Base-by-base conservation (phyloP, 1,284 basidiomycete genomes). In the Trichosporon ovoides region DNA sequence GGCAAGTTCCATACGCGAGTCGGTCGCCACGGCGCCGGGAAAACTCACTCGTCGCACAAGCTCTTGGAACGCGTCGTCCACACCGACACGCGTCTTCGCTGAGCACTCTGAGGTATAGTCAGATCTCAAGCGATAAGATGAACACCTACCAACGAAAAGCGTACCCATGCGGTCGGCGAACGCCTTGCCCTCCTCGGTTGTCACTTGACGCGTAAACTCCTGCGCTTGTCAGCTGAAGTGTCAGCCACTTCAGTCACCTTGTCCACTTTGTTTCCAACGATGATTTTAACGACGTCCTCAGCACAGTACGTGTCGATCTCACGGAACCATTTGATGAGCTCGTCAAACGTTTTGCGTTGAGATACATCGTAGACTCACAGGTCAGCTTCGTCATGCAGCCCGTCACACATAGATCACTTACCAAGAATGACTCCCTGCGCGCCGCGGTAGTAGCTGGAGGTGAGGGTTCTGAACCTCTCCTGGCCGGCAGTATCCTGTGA, bases 381-480 rank as follows among this genome's bases (percentile, higher is more conserved):
- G 28, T 31, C 28, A 31, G 28, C 28, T 5, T 31, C 9, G 28
- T 31, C 28, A 31, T 9, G 58, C 7, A 7, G 31, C 49, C 19
- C 55, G 38, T 16, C 7, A 12, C 43, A 28, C 24, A 38, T 19
- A 22, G 3, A 14, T 16, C 63, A 66, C 78, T 38, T 28, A 88
- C 90, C 91, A 53, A 98, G 82, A 62, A 98, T 89, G 58, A 98
- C 88, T 66, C 73, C 74, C 54, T 75, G 74, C 14, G 74, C 76
- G 11, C 77, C 77, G 64, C 93, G 85, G 79, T 97, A 97, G 83
- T 96, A 96, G 50, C 91, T 92, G 35, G 91, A 93, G n/a, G 94
- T 96, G 74, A 97, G 92, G 14, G 93, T 96, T 66, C 93, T 86
- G 86, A 97, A 97, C 34, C 94, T 85, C 79, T 97, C 93, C 78